Evolutionary conservation across 73 alveolate genomes (phyloP), one percentile per base, ranked within the genome.

Genomic region (Breviolum minutum): DNA sequence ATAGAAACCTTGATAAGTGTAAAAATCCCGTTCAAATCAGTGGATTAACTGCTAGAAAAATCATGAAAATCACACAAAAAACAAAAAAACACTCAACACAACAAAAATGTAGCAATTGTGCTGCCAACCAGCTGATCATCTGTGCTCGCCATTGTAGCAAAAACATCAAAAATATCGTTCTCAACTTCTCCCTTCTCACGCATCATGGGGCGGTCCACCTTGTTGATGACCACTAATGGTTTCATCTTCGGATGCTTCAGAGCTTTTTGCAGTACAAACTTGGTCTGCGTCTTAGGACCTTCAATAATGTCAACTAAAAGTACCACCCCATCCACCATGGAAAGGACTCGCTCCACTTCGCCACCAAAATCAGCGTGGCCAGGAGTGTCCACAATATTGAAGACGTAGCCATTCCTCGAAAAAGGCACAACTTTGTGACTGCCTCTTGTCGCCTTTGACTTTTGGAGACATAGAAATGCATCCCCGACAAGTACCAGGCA

Each of bases 251-350:
- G 68, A 29, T 94, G 99, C 86, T 81, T 77, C 81, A 99, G 99
- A 13, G 99, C 99, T 99, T 99, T 99, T 99, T 99, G 95, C 54
- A 99, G 99, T 16, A 99, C 99, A 84, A 95, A 95, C 87, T 95
- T 95, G 26, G 99, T 95, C 86, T 95, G 99, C 26, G 99, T 71
- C 73, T 74, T 82, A 8, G 99, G 99, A 17, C 99, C 99, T 92
- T 99, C 99, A 76, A 99, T 99, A 60, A 99, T 99, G 88, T 99
- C 99, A 61, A 99, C 99, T 89, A 99, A 99, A 54, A 99, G 99
- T 98, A 99, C 99, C 85, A 99, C 99, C 24, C 99, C 99, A 98
- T 99, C 99, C 89, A 99, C 99, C 99, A 99, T 99, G 74, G 99
- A 84, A 99, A 99, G 99, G 63, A 99, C 99, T 60, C 99, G 94